Conservation (phyloP, 2,329 filamentous ascomycete species). For the Iodosphaeria phyllophila region DNA sequence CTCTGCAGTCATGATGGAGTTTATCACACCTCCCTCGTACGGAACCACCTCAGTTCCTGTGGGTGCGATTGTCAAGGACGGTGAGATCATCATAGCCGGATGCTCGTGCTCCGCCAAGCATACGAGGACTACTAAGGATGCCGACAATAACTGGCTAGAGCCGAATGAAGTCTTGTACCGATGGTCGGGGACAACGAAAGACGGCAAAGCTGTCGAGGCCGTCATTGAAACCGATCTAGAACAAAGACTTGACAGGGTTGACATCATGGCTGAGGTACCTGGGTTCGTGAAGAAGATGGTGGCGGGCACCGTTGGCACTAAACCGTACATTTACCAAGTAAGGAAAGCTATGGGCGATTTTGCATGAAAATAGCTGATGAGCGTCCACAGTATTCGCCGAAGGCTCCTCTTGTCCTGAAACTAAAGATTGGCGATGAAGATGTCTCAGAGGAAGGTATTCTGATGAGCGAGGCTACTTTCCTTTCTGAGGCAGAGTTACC, state of each 20-base stretch:
- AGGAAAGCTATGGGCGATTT: constrained; percentile 8
- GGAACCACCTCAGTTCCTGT: constrained; percentile 70
- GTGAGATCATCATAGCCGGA: constrained; percentile 59
- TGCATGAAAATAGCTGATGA: constrained; percentile 1
- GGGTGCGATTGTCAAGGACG: constrained; percentile 65
- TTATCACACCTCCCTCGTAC: constrained; percentile 83
- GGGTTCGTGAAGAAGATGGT: constrained; percentile 92
- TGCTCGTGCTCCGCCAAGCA: constrained; percentile 48
- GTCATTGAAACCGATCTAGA: constrained; percentile 51
- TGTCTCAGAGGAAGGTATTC: constrained; percentile 53
- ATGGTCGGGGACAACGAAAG: constrained; percentile 64
- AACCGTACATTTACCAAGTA: constrained; percentile 96
- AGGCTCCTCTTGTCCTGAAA: constrained; percentile 52
- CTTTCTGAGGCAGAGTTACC: constrained; percentile 42
- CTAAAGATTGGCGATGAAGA: constrained; percentile 71
- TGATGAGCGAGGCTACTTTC: constrained; percentile 92
- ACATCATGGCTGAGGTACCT: constrained; percentile 93
- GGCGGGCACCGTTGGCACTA: constrained; percentile 71
- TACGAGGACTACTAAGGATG: constrained; percentile 49
- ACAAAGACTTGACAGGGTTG: constrained; percentile 59
- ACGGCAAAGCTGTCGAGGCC: constrained; percentile 55
- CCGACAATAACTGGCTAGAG: constrained; percentile 75
- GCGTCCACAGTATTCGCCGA: constrained; percentile 39
- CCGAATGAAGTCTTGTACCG: constrained; percentile 56
- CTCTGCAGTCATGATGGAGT: constrained; percentile 91